phyloP scores from a whole-genome alignment of 2,329 filamentous ascomycete genomes.

The Davidsoniella virescens region DNA sequence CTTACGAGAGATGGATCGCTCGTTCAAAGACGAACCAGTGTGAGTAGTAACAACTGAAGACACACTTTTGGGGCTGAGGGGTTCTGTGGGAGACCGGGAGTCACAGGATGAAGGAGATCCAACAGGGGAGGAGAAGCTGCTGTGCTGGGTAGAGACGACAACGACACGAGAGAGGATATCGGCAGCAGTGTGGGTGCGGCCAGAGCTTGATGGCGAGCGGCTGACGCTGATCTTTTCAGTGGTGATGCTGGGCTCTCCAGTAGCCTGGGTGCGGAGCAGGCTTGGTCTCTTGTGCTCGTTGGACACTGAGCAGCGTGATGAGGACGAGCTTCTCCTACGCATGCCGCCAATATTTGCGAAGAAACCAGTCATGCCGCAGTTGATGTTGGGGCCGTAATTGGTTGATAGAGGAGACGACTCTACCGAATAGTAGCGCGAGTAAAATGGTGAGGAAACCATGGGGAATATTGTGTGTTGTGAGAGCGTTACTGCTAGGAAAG shows the following conservation, averaged over 20 bases:
- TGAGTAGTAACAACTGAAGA: background rate
- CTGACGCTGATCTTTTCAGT: conserved; percentile 11
- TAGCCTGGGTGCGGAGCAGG: conserved; percentile 12
- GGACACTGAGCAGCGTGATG: conserved; percentile 12
- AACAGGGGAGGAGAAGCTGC: conserved; percentile 7
- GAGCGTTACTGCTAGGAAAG: background rate
- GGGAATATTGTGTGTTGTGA: background rate
- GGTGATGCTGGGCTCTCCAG: conserved; percentile 9
- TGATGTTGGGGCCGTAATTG: conserved; percentile 6
- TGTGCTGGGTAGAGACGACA: conserved; percentile 9
- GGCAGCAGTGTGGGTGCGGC: conserved; percentile 10
- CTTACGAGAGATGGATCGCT: conserved; percentile 18
- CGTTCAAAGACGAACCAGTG: background rate
- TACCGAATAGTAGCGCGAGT: conserved; percentile 8
- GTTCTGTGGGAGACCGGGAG: conserved; percentile 2
- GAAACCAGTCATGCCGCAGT: conserved; percentile 11
- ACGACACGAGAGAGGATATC: conserved; percentile 12
- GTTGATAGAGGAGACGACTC: conserved; percentile 7
- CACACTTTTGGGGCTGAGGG: conserved; percentile 2
- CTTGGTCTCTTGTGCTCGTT: conserved; percentile 11
- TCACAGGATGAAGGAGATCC: conserved; percentile 3
- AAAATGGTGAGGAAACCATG: conserved; percentile 11
- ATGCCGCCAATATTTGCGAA: conserved; percentile 12
- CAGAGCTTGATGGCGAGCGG: conserved; percentile 8
- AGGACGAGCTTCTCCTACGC: conserved; percentile 11